Percentiles rank a stretch among this genome's conserved stretches.
These are phyloP conservation scores for Dalbergia cochinchinensis DNA, from an alignment of 306 rosid genomes.

Conservation along the genomic window DNA sequence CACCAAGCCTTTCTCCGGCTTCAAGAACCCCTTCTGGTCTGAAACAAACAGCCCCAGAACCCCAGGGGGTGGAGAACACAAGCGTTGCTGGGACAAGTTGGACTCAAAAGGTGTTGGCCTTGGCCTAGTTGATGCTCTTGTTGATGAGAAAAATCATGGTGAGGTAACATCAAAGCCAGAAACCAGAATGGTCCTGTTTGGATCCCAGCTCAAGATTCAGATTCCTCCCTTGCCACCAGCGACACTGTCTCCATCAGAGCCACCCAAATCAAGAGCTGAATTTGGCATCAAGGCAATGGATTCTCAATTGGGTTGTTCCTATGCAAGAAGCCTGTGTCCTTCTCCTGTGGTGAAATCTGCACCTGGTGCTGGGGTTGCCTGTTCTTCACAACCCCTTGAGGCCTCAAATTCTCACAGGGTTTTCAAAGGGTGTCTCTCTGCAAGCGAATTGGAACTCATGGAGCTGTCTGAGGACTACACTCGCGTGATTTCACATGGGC, in stretches of 20 bases:
- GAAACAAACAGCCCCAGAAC: constrained; percentile 63
- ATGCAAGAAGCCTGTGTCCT: constrained; percentile 43
- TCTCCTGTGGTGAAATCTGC: constrained; percentile 55
- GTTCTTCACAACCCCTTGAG: constrained; percentile 38
- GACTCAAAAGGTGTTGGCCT: constrained; percentile 80
- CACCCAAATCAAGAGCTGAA: constrained; percentile 48
- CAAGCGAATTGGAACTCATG: constrained; percentile 82
- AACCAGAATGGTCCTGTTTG: constrained; percentile 72
- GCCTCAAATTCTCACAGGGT: constrained; percentile 47
- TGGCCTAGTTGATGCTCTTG: constrained; percentile 79
- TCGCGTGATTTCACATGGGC: constrained; percentile 79
- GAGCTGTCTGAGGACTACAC: constrained; percentile 92
- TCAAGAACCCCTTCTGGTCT: constrained; percentile 68
- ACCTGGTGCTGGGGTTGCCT: constrained; percentile 40
- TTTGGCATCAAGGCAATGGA: constrained; percentile 51
- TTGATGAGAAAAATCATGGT: constrained; percentile 57
- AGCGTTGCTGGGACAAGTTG: constrained; percentile 63
- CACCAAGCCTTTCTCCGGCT: constrained; percentile 59
- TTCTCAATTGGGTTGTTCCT: constrained; percentile 56
- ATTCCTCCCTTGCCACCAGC: constrained; percentile 55
- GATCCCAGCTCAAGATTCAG: constrained; percentile 86
- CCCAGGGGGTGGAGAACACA: constrained; percentile 53
- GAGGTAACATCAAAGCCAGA: constrained; percentile 52
- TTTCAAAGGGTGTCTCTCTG: constrained; percentile 64
- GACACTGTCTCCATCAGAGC: constrained; percentile 42